Base-by-base conservation (phyloP, 805 yeast species). In the Ogataea pignaliae region DNA sequence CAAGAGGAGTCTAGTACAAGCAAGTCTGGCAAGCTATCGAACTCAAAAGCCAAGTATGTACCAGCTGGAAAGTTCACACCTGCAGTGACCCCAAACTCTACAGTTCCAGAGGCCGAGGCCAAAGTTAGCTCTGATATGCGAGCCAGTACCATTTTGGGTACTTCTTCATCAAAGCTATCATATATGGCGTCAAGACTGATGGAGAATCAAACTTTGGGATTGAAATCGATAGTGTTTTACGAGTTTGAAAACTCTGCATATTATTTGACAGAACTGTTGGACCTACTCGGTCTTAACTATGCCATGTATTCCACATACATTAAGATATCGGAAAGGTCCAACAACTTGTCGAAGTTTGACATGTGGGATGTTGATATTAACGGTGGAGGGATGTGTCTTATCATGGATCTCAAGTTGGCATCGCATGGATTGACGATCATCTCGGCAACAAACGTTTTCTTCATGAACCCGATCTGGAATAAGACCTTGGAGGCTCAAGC, bases 181-280 rank as follows among this genome's bases (percentile, higher is more conserved):
- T 83, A 83, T 48, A 61, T 83, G 45, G 70, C 78, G 0, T 66
- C 82, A 13, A 66, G 78, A 46, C 52, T 82, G 9, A 55, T 79
- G 26, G 82, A 79, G 40, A 76, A 82, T 53, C 78, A 78, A 47
- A 45, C 51, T 10, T 43, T 57, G 9, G 68, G 70, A 3, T 56
- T 76, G 41, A 79, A 83, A 57, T 74, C 83, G 13, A 68, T 83
- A 26, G 79, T 83, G 0, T 83, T 83, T 56, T 84, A 78, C 56
- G 88, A 83, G 49, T 81, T 78, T 59, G 87, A 81, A 56, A 88
- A 83, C 50, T 73, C 79, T 39, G 89, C 88, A 0, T 83, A 78
- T 55, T 82, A 80, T 55, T 56, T 83, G 28, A 74, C 85, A 0
- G 90, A 84, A 51, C 66, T 80, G 11, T 54, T 84, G 39, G 89